Conservation (phyloP, 768 basidiomycete species). For the Naganishia antarctica region DNA sequence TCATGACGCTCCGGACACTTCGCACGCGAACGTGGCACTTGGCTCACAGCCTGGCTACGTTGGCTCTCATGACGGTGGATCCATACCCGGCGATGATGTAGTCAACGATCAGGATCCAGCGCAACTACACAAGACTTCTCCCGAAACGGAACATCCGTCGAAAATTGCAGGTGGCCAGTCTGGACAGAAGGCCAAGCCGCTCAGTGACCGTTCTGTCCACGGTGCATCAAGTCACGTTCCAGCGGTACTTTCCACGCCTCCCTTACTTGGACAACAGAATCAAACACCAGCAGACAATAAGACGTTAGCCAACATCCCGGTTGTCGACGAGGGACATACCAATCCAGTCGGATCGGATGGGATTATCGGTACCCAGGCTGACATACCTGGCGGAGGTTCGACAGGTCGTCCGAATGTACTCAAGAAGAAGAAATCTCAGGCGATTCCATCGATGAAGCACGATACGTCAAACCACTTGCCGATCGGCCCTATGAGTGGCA, state of each 20-base stretch:
- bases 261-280: not conserved
- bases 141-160: not conserved
- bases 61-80: not conserved
- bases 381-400: not conserved
- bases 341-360: no score
- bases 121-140: not conserved
- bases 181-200: not conserved
- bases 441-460: not conserved
- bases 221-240: not conserved
- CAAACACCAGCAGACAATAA: not conserved
- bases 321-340: not conserved
- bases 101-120: not conserved
- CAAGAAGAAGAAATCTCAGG: slow-evolving; percentile 13
- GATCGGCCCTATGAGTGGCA: not conserved
- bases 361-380: not conserved
- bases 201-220: not conserved
- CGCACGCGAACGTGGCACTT: not conserved
- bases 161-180: not conserved
- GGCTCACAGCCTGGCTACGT: not conserved
- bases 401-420: slow-evolving; percentile 5
- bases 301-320: not conserved
- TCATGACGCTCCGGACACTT: not conserved
- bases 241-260: slow-evolving; percentile 5
- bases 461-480: not conserved
- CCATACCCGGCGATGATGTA: not conserved